phyloP scores from a whole-genome alignment of 2,329 filamentous ascomycete genomes.

The Penicillium digitatum region DNA sequence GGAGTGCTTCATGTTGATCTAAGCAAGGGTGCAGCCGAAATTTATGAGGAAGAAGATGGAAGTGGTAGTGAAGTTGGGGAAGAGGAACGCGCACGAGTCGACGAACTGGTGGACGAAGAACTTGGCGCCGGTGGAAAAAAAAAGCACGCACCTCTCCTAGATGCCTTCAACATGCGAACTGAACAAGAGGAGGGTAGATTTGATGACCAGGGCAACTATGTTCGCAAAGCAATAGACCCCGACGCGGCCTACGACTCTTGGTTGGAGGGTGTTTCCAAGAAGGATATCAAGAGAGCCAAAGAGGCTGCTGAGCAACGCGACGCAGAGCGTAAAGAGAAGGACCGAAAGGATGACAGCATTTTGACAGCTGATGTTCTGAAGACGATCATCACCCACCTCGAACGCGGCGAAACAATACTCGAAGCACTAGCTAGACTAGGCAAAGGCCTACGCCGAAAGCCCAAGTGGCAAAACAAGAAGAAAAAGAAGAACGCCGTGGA shows the following conservation, averaged over 20 bases:
- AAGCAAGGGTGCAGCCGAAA: constrained; percentile 49
- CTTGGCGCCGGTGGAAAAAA: constrained; percentile 87
- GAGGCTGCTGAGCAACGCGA: constrained; percentile 84
- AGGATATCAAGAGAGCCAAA: constrained; percentile 82
- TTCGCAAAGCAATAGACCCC: constrained; percentile 82
- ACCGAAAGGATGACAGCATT: constrained; percentile 69
- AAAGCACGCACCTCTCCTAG: constrained; percentile 85
- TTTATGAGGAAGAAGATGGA: constrained; percentile 61
- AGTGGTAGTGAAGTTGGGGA: constrained; percentile 61
- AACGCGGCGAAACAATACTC: constrained; percentile 77
- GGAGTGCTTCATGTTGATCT: constrained; percentile 60
- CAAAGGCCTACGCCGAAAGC: constrained; percentile 58
- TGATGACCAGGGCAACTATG: constrained; percentile 84
- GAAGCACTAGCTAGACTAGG: constrained; percentile 82
- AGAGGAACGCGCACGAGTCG: constrained; percentile 64
- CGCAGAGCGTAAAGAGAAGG: constrained; percentile 66
- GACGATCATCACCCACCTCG: constrained; percentile 67
- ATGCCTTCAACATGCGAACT: constrained; percentile 88
- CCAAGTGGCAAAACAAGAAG: constrained; percentile 59
- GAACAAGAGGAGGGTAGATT: constrained; percentile 93
- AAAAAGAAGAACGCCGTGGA: constrained; percentile 44
- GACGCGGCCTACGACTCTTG: constrained; percentile 88
- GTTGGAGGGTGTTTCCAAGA: constrained; percentile 89
- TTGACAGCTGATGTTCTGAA: constrained; percentile 70
- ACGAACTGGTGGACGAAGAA: constrained; percentile 79